Evolutionary conservation across 129 eudicot genomes (phyloP), one percentile per base, ranked within the genome.

Genomic region (Flaveria trinervia): DNA sequence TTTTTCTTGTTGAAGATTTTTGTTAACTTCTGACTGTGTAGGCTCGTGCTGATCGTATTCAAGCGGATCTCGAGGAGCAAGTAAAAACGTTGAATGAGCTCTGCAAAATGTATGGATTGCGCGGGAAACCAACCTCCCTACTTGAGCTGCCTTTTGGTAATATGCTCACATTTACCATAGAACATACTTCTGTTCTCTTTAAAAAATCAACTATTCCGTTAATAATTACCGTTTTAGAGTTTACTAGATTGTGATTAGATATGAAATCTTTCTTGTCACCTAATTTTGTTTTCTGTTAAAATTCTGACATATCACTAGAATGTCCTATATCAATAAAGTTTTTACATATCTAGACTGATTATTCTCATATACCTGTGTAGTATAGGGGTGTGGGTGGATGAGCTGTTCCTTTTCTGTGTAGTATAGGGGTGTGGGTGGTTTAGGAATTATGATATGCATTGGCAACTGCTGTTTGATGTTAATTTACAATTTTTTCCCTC

Each of bases 141-240:
- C 80, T 90, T 72, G 98, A 92, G 85, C 90, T 92, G 72, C 98
- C 98, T 17, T 92, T 90, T 73, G 98, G 98, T 92, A 92, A 36
- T 28, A 64, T 64, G 43, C 72, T 30, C 75, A 57, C 73, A 13
- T 52, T 72, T 44, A 56, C 68, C 23, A 73, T 41, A 20, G 7
- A 6, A 10, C 25, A 16, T 23, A 16, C 30, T 59, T 16, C 43
- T 46, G 45, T 44, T 28, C 46, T 30, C 16, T 23, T 16, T 70
- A 43, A 12, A 8, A 5, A 3, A 8, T 14, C 68, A 2, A 39
- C 77, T 39, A 15, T 52, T 5, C 4, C 9, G 25, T 18, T 73
- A 20, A 33, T 17, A 18, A 12, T 56, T 73, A 33, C 14, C 16
- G 1, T 25, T 25, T 26, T 20, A 52, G 36, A 49, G 28, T 23